phyloP scores from a whole-genome alignment of 352 stramenopile genomes.

The Pythium pyrilobum region DNA sequence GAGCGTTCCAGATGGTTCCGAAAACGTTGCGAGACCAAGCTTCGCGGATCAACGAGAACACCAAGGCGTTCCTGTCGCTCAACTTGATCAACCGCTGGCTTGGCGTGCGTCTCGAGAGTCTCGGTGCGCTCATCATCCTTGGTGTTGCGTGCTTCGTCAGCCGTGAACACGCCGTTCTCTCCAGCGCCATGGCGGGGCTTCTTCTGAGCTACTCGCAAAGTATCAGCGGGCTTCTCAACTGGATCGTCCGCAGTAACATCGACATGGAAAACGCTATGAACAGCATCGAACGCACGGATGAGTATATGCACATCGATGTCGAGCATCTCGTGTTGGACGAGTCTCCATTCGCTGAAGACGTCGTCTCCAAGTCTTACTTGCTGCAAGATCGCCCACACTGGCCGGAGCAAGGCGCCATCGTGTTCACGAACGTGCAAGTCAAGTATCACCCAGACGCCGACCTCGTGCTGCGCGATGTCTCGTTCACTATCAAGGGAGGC shows the following conservation, averaged over 20 bases:
- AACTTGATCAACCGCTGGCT: conserved; percentile 95
- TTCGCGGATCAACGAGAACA: conserved; percentile 56
- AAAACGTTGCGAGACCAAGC: conserved; percentile 33
- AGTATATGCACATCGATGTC: conserved; percentile 43
- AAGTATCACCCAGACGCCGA: conserved; percentile 42
- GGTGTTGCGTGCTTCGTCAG: conserved; percentile 88
- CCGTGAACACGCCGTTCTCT: conserved; percentile 32
- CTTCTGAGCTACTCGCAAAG: conserved; percentile 91
- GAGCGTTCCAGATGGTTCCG: conserved; percentile 50
- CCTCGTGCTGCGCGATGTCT: conserved; percentile 42
- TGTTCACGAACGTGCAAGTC: conserved; percentile 63
- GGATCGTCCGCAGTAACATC: conserved; percentile 91
- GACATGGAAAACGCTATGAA: conserved; percentile 96
- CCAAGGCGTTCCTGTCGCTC: conserved; percentile 86
- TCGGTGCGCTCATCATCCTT: conserved; percentile 87
- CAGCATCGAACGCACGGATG: conserved; percentile 80
- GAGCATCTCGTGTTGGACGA: conserved; percentile 23
- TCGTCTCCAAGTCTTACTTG: neutral
- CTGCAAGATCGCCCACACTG: conserved; percentile 41
- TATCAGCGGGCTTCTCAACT: conserved; percentile 93
- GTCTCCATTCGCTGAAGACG: conserved; percentile 5
- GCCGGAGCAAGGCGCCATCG: conserved; percentile 58
- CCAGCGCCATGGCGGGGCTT: conserved; percentile 88
- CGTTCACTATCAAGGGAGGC: conserved; percentile 55
- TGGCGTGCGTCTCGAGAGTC: conserved; percentile 88